Conservation (phyloP, 169 alveolate genomes). For the Eimeria praecox region DNA sequence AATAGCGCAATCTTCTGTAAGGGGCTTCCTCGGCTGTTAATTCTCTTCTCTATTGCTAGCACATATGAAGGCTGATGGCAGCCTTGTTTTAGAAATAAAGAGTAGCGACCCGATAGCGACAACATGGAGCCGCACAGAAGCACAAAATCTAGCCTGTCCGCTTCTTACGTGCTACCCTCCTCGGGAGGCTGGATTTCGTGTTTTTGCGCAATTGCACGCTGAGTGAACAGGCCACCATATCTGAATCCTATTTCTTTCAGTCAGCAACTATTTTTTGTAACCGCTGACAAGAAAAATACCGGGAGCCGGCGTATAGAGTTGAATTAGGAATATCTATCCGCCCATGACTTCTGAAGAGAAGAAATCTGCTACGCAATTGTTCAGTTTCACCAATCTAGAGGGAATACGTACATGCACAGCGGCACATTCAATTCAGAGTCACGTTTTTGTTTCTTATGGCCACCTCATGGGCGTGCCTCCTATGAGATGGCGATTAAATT, state of each 20-base stretch:
- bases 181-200: not conserved
- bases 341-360: not conserved
- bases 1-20: no score
- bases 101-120: not conserved
- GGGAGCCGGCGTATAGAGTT: not conserved
- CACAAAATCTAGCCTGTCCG: not conserved
- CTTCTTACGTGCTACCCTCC: not conserved
- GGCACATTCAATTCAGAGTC: not conserved
- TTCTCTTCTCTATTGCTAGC: not conserved
- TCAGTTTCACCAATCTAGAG: not conserved
- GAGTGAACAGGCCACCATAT: not conserved
- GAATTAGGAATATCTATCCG: not conserved
- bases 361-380: not conserved
- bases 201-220: not conserved
- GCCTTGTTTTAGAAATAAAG: not conserved
- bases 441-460: not conserved
- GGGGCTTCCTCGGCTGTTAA: no score
- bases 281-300: not conserved
- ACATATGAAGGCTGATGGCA: not conserved
- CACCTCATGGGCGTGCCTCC: not conserved
- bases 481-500: not conserved
- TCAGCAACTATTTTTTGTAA: not conserved
- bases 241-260: not conserved
- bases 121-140: not conserved
- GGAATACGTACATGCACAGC: not conserved